phyloP scores from a whole-genome alignment of 805 yeast species.

The Wickerhamomyces silvicola region DNA sequence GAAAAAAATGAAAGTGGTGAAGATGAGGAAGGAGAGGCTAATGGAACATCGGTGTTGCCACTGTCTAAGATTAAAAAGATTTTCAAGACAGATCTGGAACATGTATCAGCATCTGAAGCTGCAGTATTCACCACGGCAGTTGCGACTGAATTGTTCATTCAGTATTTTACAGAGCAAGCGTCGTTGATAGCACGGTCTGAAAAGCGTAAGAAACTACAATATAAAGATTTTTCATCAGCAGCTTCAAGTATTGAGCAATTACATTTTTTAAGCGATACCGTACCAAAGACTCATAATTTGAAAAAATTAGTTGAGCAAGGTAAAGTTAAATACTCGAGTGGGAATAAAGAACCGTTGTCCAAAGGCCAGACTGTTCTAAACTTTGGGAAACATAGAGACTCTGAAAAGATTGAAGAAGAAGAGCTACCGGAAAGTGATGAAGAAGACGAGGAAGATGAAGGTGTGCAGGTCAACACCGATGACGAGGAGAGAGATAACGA shows the following conservation, averaged over 20 bases:
- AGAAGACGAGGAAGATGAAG: slow-evolving; percentile 11
- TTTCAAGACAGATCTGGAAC: slow-evolving; percentile 71
- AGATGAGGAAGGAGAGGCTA: slow-evolving; percentile 23
- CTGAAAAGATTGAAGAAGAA: slow-evolving; percentile 12
- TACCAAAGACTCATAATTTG: slow-evolving; percentile 54
- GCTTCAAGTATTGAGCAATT: slow-evolving; percentile 54
- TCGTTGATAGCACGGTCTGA: slow-evolving; percentile 55
- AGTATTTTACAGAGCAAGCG: slow-evolving; percentile 67
- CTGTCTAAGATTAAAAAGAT: slow-evolving; percentile 64
- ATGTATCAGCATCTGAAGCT: slow-evolving; percentile 55
- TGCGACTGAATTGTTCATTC: slow-evolving; percentile 73
- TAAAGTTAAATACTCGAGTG: slow-evolving; percentile 23
- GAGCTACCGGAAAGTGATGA: slow-evolving; percentile 20
- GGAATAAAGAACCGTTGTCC: slow-evolving; percentile 18
- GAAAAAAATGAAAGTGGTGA: slow-evolving; percentile 10
- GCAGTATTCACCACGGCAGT: slow-evolving; percentile 72
- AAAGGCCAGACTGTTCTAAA: slow-evolving; percentile 38
- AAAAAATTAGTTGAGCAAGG: slow-evolving; percentile 41
- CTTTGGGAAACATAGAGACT: slow-evolving; percentile 18
- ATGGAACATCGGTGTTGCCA: slow-evolving; percentile 42
- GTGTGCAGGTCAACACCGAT: slow-evolving; percentile 8
- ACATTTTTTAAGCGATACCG: slow-evolving; percentile 56
- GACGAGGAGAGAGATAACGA: slow-evolving; percentile 11
- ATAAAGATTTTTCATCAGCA: slow-evolving; percentile 63
- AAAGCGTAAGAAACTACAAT: slow-evolving; percentile 61